A percentile compares a stretch with the other conserved stretches of the same genome.
These are phyloP conservation scores for Diplogelasinospora grovesii DNA, from an alignment of 495 filamentous ascomycete species.

Conservation along the genomic window DNA sequence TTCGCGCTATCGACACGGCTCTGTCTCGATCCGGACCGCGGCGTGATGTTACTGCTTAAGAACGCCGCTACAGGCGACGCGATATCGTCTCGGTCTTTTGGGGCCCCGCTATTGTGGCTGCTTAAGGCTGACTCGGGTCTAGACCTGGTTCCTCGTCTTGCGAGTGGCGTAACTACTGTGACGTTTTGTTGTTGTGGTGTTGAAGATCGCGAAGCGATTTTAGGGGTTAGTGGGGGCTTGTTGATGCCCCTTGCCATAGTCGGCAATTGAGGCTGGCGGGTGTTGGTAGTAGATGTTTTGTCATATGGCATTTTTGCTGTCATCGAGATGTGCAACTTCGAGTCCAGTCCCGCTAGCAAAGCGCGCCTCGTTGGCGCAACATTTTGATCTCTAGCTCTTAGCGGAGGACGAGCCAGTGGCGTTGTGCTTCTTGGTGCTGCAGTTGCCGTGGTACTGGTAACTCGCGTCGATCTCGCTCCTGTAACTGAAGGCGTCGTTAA, in stretches of 20 bases:
- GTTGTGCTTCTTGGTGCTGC: background rate
- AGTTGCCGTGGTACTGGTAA: slow-evolving; percentile 10
- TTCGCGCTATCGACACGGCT: slow-evolving; percentile 58
- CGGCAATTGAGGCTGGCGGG: slow-evolving; percentile 32
- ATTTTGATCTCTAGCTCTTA: slow-evolving; percentile 37
- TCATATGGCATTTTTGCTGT: slow-evolving; percentile 28
- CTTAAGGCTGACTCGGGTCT: slow-evolving; percentile 15
- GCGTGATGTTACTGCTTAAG: slow-evolving; percentile 60
- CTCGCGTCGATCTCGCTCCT: slow-evolving; percentile 22
- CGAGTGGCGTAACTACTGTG: slow-evolving; percentile 27
- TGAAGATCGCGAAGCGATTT: slow-evolving; percentile 30
- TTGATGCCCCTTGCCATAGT: slow-evolving; percentile 33
- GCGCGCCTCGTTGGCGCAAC: slow-evolving; percentile 22
- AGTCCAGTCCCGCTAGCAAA: slow-evolving; percentile 27
- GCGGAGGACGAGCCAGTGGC: slow-evolving; percentile 15
- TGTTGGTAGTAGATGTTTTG: slow-evolving; percentile 14
- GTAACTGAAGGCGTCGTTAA: slow-evolving; percentile 21
- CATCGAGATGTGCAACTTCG: slow-evolving; percentile 19
- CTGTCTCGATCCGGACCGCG: slow-evolving; percentile 61
- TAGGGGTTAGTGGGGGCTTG: slow-evolving; percentile 40
- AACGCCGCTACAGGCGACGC: slow-evolving; percentile 46
- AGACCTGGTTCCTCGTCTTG: slow-evolving; percentile 18
- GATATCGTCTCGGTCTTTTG: slow-evolving; percentile 18
- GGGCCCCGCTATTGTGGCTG: slow-evolving; percentile 6
- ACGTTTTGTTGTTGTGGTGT: slow-evolving; percentile 24